phyloP scores from a whole-genome alignment of 148 eudicot species.

The Vaccinium darrowii region DNA sequence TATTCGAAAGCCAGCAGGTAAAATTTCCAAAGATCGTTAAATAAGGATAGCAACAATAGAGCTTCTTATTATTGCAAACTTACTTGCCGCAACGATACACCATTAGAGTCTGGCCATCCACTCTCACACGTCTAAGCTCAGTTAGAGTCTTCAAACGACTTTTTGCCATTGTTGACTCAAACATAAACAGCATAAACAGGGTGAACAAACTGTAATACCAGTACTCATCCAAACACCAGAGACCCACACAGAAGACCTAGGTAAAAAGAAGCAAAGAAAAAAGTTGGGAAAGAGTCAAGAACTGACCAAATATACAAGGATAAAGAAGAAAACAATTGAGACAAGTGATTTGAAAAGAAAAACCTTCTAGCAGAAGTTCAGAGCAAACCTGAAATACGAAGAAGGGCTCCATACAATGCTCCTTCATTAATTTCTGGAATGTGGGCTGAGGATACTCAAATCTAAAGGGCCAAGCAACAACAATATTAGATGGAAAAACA shows the following conservation, averaged over 20 bases:
- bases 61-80: conserved; percentile 23
- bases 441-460: conserved; percentile 99
- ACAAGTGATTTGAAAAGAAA: neutral
- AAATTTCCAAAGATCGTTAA: neutral
- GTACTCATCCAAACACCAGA: conserved; percentile 97
- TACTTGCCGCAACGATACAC: conserved; percentile 97
- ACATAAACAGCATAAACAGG: conserved; percentile 88
- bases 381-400: conserved; percentile 91
- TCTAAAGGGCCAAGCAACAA: conserved; percentile 41
- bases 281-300: neutral
- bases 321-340: conserved; percentile 1
- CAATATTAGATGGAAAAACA: neutral
- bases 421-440: conserved; percentile 93
- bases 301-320: neutral
- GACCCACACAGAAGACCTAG: conserved; percentile 96
- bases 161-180: conserved; percentile 99
- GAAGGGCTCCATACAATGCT: conserved; percentile 98
- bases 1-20: conserved; percentile 18
- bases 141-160: conserved; percentile 89
- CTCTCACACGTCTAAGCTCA: conserved; percentile 97
- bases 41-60: neutral
- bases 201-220: conserved; percentile 99
- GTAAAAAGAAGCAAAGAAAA: conserved; percentile 10
- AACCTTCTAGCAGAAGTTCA: neutral
- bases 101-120: conserved; percentile 84